phyloP scores from a whole-genome alignment of 495 filamentous ascomycete genomes.

The Aspergillus nanangensis region DNA sequence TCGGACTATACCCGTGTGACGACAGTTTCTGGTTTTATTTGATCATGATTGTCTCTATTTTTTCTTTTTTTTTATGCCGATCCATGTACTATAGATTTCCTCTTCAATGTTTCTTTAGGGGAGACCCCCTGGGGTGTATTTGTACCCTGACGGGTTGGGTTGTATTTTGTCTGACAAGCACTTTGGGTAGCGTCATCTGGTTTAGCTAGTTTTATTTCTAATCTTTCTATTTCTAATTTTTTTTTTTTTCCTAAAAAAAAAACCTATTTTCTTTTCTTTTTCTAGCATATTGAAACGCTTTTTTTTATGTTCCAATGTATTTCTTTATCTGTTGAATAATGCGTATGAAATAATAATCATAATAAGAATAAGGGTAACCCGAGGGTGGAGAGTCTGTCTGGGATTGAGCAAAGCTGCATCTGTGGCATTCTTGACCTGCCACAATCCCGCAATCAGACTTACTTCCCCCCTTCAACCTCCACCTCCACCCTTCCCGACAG shows the following conservation, averaged over 20 bases:
- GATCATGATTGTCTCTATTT: background rate
- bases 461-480: conserved; percentile 3
- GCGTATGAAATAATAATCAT: no score
- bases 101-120: background rate
- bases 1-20: background rate
- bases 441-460: background rate
- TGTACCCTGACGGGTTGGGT: no score
- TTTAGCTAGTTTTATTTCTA: no score
- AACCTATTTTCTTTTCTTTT: no score
- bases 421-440: conserved; percentile 23
- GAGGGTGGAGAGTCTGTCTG: conserved; percentile 1
- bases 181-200: no score
- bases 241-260: background rate
- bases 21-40: background rate
- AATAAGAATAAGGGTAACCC: background rate
- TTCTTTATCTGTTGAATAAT: no score
- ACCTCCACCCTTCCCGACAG: conserved; percentile 1
- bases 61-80: background rate
- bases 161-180: no score
- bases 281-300: no score
- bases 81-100: background rate
- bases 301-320: no score
- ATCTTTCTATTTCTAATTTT: no score
- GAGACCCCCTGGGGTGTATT: background rate
- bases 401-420: conserved; percentile 16